Percentiles rank a stretch among this genome's conserved stretches.
These are phyloP conservation scores for Tylopilus subfusipes DNA, from an alignment of 768 basidiomycete genomes.

Conservation along the genomic window DNA sequence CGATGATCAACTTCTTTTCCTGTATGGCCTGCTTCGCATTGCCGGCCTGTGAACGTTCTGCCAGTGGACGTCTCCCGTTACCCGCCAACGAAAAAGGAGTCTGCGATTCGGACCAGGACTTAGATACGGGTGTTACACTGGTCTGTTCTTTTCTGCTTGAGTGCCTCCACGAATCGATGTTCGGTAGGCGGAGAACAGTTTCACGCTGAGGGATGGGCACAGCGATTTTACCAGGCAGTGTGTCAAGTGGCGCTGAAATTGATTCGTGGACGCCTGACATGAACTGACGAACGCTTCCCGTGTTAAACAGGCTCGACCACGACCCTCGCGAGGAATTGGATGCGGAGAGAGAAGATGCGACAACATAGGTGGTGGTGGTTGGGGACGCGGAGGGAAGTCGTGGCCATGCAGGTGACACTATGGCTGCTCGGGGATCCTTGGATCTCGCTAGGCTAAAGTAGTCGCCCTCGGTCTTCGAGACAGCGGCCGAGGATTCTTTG, in stretches of 20 bases:
- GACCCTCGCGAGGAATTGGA: conserved; percentile 70
- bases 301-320: conserved; percentile 76
- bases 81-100: conserved; percentile 44
- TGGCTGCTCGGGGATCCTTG: conserved; percentile 37
- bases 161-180: conserved; percentile 29
- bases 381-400: conserved; percentile 44
- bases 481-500: conserved; percentile 14
- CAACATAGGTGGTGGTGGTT: conserved; percentile 36
- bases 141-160: conserved; percentile 27
- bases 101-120: conserved; percentile 56
- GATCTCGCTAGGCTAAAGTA: conserved; percentile 51
- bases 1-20: conserved; percentile 39
- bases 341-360: conserved; percentile 41
- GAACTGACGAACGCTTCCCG: conserved; percentile 64
- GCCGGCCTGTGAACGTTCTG: conserved; percentile 41
- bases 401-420: conserved; percentile 53
- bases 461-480: conserved; percentile 40
- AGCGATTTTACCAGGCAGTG: conserved; percentile 19
- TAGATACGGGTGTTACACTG: conserved; percentile 39
- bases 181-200: conserved; percentile 19
- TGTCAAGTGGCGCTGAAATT: conserved; percentile 37
- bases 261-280: conserved; percentile 59
- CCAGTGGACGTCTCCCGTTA: conserved; percentile 36
- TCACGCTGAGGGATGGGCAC: conserved; percentile 25
- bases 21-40: conserved; percentile 28